Conservation (phyloP, 73 alveolate genomes). For the Tetrahymena malaccensis region DNA sequence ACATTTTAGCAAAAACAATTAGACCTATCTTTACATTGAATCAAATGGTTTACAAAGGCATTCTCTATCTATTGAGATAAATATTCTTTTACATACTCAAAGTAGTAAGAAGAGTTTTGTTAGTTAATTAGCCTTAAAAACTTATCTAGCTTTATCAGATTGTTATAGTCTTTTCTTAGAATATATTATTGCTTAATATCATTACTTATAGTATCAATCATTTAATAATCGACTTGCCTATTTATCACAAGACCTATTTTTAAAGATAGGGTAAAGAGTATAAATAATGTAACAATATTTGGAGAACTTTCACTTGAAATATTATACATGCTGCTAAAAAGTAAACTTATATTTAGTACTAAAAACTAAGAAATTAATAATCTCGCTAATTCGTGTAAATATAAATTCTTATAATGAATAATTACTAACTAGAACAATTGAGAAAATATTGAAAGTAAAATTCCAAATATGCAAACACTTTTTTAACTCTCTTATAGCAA, state of each 20-base stretch:
- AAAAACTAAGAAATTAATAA: background rate
- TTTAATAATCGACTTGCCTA: background rate
- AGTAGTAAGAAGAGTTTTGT: background rate
- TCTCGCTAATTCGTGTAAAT: background rate
- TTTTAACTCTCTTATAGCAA: too few species aligned
- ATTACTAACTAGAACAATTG: background rate
- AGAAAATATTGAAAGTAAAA: background rate
- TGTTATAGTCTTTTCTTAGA: background rate
- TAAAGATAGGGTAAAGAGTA: background rate
- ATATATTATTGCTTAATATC: background rate
- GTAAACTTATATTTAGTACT: background rate
- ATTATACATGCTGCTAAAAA: background rate
- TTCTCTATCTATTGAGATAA: background rate
- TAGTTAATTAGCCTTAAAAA: background rate
- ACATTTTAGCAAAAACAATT: background rate
- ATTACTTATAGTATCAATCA: background rate
- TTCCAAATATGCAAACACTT: background rate
- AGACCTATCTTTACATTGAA: background rate
- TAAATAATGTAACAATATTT: background rate
- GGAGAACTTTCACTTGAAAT: background rate
- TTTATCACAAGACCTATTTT: background rate
- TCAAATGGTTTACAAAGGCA: background rate
- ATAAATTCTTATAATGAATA: background rate
- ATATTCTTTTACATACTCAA: background rate
- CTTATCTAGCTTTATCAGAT: background rate